A percentile compares a stretch with the other conserved stretches of the same genome.
phyloP scores from a whole-genome alignment of 2,329 filamentous ascomycete genomes.

The Ceratocystis huliohia region DNA sequence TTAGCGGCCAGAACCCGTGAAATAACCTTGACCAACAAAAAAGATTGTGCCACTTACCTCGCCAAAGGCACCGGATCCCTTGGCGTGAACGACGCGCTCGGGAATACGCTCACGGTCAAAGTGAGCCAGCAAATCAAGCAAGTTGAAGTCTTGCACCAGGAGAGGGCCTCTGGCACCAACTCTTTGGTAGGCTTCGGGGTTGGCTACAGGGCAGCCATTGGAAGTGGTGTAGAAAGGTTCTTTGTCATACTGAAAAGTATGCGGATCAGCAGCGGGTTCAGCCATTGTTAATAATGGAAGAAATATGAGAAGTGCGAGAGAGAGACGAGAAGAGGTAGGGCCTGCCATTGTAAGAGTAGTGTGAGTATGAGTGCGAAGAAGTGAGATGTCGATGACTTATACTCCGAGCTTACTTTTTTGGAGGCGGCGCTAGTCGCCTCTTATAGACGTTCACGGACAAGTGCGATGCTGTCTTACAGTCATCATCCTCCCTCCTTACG shows the following conservation, averaged over 20 bases:
- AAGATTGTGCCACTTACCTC: slow-evolving; percentile 9
- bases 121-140: slow-evolving; percentile 48
- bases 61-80: slow-evolving; percentile 44
- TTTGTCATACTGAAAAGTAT: slow-evolving; percentile 38
- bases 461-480: not conserved
- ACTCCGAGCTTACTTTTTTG: not conserved
- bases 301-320: not conserved
- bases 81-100: slow-evolving; percentile 46
- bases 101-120: slow-evolving; percentile 41
- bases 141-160: slow-evolving; percentile 35
- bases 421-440: not conserved
- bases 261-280: slow-evolving; percentile 3
- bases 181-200: slow-evolving; percentile 38
- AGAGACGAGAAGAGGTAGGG: not conserved
- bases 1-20: not conserved
- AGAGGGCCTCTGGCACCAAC: slow-evolving; percentile 36
- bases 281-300: not conserved
- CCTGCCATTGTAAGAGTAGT: not conserved
- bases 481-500: not conserved
- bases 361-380: not conserved
- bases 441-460: not conserved
- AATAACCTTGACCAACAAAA: not conserved
- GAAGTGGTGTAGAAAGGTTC: slow-evolving; percentile 47
- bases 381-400: not conserved
- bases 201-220: slow-evolving; percentile 45